Percentiles rank a stretch among this genome's conserved stretches.
These are phyloP conservation scores for Globisporangium splendens DNA, from an alignment of 352 stramenopile genomes.

Conservation along the genomic window DNA sequence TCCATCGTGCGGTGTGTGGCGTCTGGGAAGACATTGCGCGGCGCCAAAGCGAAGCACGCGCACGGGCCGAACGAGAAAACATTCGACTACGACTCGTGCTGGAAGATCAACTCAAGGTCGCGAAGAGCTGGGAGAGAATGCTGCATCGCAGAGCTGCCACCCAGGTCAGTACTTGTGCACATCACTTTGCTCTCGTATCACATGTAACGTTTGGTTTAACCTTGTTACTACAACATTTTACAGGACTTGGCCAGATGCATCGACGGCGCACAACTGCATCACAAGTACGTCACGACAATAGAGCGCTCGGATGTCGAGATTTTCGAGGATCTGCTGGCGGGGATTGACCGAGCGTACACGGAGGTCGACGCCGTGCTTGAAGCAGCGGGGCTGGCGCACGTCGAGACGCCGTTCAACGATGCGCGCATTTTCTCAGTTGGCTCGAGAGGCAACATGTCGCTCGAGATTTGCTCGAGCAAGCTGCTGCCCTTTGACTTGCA, in stretches of 20 bases:
- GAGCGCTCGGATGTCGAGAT: slow-evolving; percentile 1
- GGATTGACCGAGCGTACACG: background rate
- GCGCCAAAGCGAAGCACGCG: slow-evolving; percentile 6
- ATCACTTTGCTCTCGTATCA: background rate
- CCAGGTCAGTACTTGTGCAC: background rate
- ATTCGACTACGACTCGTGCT: slow-evolving; percentile 29
- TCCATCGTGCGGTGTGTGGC: background rate
- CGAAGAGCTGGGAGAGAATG: slow-evolving; percentile 35
- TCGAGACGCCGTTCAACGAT: background rate
- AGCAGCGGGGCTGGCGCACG: background rate
- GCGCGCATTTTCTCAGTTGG: background rate
- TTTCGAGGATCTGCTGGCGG: background rate
- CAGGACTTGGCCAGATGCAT: background rate
- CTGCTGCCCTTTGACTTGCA: slow-evolving; percentile 1
- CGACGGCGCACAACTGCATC: background rate
- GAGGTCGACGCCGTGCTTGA: background rate
- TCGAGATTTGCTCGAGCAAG: slow-evolving; percentile 33
- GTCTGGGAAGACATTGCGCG: slow-evolving; percentile 19
- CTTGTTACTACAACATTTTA: background rate
- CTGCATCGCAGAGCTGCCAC: slow-evolving; percentile 8
- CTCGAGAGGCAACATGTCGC: slow-evolving; percentile 17
- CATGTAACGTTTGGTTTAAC: background rate
- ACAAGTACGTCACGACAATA: background rate
- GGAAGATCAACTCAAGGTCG: no score
- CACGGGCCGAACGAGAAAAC: slow-evolving; percentile 22